phyloP scores from a whole-genome alignment of 2,329 filamentous ascomycete genomes.

The Stagonosporopsis cucurbitacearum region DNA sequence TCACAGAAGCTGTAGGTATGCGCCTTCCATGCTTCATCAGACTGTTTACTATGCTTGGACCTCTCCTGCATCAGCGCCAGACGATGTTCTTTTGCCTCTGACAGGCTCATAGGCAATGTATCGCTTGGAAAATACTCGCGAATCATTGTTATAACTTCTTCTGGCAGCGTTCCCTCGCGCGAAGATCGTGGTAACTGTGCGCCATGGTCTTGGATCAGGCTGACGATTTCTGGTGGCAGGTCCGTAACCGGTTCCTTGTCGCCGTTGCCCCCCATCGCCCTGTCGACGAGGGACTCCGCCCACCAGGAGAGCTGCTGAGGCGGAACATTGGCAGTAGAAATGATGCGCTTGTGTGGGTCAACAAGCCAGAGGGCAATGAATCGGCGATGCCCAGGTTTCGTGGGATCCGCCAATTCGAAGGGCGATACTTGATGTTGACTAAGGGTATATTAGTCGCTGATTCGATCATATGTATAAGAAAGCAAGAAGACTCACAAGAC shows the following conservation, averaged over 20 bases:
- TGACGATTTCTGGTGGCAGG: constrained; percentile 25
- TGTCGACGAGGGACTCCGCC: neutral
- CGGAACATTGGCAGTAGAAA: constrained; percentile 59
- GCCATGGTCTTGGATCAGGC: constrained; percentile 18
- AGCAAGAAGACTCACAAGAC: constrained; percentile 20
- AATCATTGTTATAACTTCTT: constrained; percentile 27
- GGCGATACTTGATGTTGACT: constrained; percentile 31
- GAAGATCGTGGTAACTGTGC: neutral
- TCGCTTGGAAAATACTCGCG: constrained; percentile 10
- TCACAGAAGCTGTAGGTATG: constrained; percentile 4
- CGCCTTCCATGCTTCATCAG: neutral
- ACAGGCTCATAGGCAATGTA: constrained; percentile 22
- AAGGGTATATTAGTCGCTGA: neutral
- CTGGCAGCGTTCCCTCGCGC: constrained; percentile 11
- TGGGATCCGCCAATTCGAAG: constrained; percentile 58
- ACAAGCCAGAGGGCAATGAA: constrained; percentile 65
- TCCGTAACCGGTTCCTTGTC: constrained; percentile 7
- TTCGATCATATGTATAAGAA: neutral
- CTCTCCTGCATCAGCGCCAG: constrained; percentile 9
- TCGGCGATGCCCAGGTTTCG: constrained; percentile 61
- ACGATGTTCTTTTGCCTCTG: constrained; percentile 28
- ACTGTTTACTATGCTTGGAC: constrained; percentile 1
- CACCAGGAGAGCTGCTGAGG: neutral
- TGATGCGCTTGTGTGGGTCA: constrained; percentile 59
- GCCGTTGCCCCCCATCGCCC: neutral